Base-by-base conservation (phyloP, 1,284 basidiomycete species). In the Apiotrichum sp. region DNA sequence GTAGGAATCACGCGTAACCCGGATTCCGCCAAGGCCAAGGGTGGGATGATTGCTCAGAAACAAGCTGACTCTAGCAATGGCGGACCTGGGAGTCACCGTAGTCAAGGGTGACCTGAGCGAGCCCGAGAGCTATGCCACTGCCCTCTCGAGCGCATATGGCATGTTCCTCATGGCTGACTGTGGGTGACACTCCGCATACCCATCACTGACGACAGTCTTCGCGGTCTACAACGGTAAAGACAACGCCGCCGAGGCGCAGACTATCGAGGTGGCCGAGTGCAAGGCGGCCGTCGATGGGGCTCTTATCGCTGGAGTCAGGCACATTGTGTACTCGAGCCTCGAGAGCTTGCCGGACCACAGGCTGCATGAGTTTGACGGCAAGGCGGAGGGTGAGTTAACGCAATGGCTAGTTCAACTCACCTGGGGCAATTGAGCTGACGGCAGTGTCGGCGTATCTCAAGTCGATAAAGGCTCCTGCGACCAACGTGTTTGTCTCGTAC, bases 401-500 rank as follows among this genome's bases (percentile, higher is more conserved):
- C 29, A 3, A 3, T 29, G 29, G 29, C 29, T 29, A 3, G 3
- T 3, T 29, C 29, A 29, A 29, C 29, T 29, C 29, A 29, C 29
- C 29, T 29, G 29, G 29, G 29, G 29, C 29, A 29, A 29, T 29
- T 29, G 29, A 29, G 29, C 29, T 29, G 29, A 29, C 29, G 3
- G 29, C 47, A 56, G 64, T 67, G 4, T 57, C 62, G 38, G 51
- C 58, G 32, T 62, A 70, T 57, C 61, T 71, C 41, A 62, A 58
- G 56, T 36, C 54, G 32, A 49, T 44, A 29, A 51, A 47, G 29
- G 33, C 66, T 8, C 65, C 65, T 36, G 53, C 53, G 13, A 66
- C 65, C 11, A 38, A 58, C 40, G 43, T 66, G 10, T 64, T 55
- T 59, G 56, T 59, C 41, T 52, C 58, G 11, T 52, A 41, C 42